Conservation (phyloP, 805 yeast species). For the Ogataea parapolymorpha region DNA sequence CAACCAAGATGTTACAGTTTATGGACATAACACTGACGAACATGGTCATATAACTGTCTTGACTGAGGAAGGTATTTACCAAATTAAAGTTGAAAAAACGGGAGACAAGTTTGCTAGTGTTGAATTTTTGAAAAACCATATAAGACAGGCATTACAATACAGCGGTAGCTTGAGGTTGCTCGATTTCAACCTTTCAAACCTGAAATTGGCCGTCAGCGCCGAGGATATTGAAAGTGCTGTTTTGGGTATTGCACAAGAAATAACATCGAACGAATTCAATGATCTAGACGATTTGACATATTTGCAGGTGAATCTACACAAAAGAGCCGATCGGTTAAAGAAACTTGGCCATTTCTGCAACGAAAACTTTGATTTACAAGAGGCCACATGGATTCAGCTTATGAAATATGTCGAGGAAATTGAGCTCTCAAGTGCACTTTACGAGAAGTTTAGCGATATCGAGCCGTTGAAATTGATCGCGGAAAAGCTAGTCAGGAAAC, state of each 20-base stretch:
- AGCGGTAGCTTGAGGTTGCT: slow-evolving; percentile 28
- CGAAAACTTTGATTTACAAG: slow-evolving; percentile 18
- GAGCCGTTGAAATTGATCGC: slow-evolving; percentile 1
- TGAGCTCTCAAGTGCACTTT: slow-evolving; percentile 15
- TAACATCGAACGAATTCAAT: slow-evolving; percentile 52
- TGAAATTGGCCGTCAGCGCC: slow-evolving; percentile 37
- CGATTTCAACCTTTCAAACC: slow-evolving; percentile 29
- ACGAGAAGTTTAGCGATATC: slow-evolving; percentile 3
- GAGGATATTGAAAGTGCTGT: slow-evolving; percentile 52
- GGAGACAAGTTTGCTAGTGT: slow-evolving; percentile 14
- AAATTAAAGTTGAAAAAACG: slow-evolving; percentile 47
- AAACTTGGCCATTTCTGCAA: slow-evolving; percentile 23
- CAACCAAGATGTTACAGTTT: slow-evolving; percentile 46
- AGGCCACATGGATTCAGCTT: slow-evolving; percentile 12
- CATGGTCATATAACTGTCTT: slow-evolving; percentile 30
- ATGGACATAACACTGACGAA: slow-evolving; percentile 49
- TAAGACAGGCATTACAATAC: slow-evolving; percentile 81
- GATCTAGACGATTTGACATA: slow-evolving; percentile 53
- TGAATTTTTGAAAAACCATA: slow-evolving; percentile 58
- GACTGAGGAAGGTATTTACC: slow-evolving; percentile 59
- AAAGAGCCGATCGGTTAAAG: slow-evolving; percentile 37
- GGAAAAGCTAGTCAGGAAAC: slow-evolving; percentile 1
- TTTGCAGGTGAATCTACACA: slow-evolving; percentile 46
- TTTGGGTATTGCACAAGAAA: slow-evolving; percentile 47
- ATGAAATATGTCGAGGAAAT: slow-evolving; percentile 19